Evolutionary conservation across 257 asterid genomes (phyloP).

Genomic region (Cruciata laevipes): DNA sequence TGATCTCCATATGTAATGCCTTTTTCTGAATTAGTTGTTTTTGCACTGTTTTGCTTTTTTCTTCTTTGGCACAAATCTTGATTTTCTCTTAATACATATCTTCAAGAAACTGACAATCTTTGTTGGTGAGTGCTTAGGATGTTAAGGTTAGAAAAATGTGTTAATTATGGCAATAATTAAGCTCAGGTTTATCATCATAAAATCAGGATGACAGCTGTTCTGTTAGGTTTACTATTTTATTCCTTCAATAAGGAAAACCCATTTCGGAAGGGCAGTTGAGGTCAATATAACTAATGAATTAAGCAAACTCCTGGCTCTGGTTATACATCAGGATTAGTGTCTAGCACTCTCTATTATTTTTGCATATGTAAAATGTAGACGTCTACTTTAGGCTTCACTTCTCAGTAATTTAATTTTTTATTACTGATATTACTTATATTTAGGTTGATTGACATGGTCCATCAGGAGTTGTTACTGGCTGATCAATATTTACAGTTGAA

Average conservation of each 20-base stretch:
- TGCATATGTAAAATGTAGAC: neutral
- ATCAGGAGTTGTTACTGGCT: slow-evolving; percentile 87
- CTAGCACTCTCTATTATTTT: neutral
- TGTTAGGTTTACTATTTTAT: neutral
- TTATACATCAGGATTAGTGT: neutral
- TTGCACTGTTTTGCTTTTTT: neutral
- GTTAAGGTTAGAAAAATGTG: neutral
- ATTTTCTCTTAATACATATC: slow-evolving; percentile 4
- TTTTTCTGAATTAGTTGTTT: slow-evolving; percentile 21
- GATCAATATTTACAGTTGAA: slow-evolving; percentile 78
- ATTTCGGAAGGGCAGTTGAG: neutral
- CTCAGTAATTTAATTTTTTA: neutral
- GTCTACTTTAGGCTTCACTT: slow-evolving; percentile 10
- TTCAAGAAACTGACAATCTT: neutral
- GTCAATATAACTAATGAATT: neutral
- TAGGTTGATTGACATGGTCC: slow-evolving; percentile 90
- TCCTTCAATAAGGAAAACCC: neutral
- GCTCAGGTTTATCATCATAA: neutral
- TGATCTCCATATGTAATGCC: slow-evolving; percentile 87
- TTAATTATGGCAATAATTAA: neutral
- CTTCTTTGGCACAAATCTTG: neutral
- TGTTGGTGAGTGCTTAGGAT: neutral
- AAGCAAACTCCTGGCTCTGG: neutral
- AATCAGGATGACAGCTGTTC: neutral
- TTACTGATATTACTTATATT: slow-evolving; percentile 1